Base-by-base conservation (phyloP, 306 rosid species). In the Cucurbita maxima region DNA sequence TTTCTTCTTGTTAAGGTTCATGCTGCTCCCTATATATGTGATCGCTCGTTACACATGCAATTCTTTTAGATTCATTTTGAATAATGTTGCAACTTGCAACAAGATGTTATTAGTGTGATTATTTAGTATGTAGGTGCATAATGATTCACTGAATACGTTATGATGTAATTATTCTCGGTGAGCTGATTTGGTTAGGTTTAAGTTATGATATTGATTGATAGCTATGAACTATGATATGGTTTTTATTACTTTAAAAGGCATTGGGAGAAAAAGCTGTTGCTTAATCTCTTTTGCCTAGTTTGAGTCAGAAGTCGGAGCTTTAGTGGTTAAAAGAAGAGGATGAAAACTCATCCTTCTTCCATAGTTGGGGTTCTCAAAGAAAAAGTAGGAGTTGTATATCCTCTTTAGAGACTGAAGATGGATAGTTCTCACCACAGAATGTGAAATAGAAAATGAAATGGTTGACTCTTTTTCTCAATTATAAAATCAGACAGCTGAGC, bases 1-100 rank as follows among this genome's bases (percentile, higher is more conserved):
- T 93, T 79, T 83, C 83, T 90, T 82, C 81, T 93, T 13, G 97
- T 90, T 50, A 90, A 94, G 98, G 98, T 93, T 75, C 12, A 90
- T n/a, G 22, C 62, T 7, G 8, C 48, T n/a, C 25, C 10, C 52
- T 41, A 44, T 76, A 38, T 60, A 51, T 62, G 51, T 58, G 9
- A 18, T 48, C 38, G 45, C 45, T 25, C 62, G 44, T 16, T 8
- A 2, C 11, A 25, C 43, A 7, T 47, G 58, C 40, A 66, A 8
- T 19, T 19, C 15, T 16, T 47, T 51, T 76, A 58, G 58, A 36
- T 22, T 6, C 41, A 19, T 14, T 25, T 19, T 11, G 43, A 66
- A 66, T 19, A 8, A 44, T 45, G 54, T 18, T 2, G 72, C 54
- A 5, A 44, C 54, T 66, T 44, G 37, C 38, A 64, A 66, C 18